Evolutionary conservation across 768 basidiomycete species (phyloP).

Genomic region (Neoboletus magnificus): DNA sequence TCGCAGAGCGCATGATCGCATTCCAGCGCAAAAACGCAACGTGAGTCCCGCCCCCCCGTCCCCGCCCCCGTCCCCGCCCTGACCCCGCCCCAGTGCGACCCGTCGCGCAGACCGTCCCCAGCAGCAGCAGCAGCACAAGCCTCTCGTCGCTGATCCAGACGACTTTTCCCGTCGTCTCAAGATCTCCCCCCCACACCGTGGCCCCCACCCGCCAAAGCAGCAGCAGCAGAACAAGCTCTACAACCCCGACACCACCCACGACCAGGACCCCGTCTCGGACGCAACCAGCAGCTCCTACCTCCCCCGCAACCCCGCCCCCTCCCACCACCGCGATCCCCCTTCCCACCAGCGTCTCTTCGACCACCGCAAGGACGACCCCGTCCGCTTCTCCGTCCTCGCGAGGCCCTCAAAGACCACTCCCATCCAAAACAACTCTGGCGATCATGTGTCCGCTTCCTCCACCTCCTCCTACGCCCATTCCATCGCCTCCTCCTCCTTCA

Average conservation of each 20-base stretch:
- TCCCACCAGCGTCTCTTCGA: slow-evolving; percentile 70
- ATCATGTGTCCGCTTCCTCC: slow-evolving; percentile 72
- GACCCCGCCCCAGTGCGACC: slow-evolving; percentile 36
- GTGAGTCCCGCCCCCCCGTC: slow-evolving; percentile 33
- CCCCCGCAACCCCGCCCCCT: slow-evolving; percentile 26
- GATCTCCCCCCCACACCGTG: slow-evolving; percentile 53
- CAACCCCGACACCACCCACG: slow-evolving; percentile 67
- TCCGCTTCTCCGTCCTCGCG: slow-evolving; percentile 70
- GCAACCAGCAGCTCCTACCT: slow-evolving; percentile 48
- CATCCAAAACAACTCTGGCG: slow-evolving; percentile 60
- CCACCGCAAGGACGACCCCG: slow-evolving; percentile 86
- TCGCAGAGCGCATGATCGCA: slow-evolving; percentile 64
- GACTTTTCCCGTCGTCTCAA: slow-evolving; percentile 72
- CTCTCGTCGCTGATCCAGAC: slow-evolving; percentile 49
- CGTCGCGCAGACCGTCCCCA: slow-evolving; percentile 44
- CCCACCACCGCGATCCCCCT: slow-evolving; percentile 36
- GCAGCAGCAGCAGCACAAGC: slow-evolving; percentile 30
- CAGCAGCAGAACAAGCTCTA: slow-evolving; percentile 48
- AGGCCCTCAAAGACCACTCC: slow-evolving; percentile 51
- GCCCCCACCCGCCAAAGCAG: slow-evolving; percentile 35
- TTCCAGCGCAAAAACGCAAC: slow-evolving; percentile 62
- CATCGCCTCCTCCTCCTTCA: slow-evolving; percentile 64
- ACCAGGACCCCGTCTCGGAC: slow-evolving; percentile 66
- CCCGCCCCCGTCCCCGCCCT: no score
- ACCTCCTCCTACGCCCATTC: slow-evolving; percentile 74